A percentile compares a stretch with the other conserved stretches of the same genome.
Conservation (phyloP, 108 stramenopile genomes). For the Asterionellopsis glacialis region DNA sequence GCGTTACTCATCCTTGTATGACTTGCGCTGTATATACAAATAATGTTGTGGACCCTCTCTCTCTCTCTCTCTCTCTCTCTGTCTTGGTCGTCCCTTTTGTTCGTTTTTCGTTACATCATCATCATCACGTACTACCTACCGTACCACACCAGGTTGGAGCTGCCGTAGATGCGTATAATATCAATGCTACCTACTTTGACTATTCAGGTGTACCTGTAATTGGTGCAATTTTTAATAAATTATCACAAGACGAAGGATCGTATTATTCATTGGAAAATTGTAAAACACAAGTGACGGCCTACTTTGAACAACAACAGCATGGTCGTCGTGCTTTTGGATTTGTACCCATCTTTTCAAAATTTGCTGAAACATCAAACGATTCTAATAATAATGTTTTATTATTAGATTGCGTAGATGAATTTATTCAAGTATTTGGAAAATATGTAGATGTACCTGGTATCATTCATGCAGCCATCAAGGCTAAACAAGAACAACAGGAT, state of each 20-base stretch:
- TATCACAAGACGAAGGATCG: slow-evolving; percentile 56
- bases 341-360: slow-evolving; percentile 53
- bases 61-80: no score
- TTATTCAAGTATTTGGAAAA: slow-evolving; percentile 47
- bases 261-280: slow-evolving; percentile 86
- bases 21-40: no score
- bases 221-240: slow-evolving; percentile 87
- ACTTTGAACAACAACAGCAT: slow-evolving; percentile 60
- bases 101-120: no score
- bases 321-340: slow-evolving; percentile 66
- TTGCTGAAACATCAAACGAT: slow-evolving; percentile 28
- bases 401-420: slow-evolving; percentile 29
- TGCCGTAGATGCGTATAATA: slow-evolving; percentile 94
- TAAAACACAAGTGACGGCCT: slow-evolving; percentile 52
- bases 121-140: no score
- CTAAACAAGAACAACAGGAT: slow-evolving; percentile 10
- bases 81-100: no score
- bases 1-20: no score
- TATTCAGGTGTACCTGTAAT: slow-evolving; percentile 63
- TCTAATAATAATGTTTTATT: slow-evolving; percentile 3
- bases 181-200: slow-evolving; percentile 92
- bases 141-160: slow-evolving; percentile 77
- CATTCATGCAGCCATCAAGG: slow-evolving; percentile 32
- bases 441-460: slow-evolving; percentile 54
- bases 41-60: no score